Evolutionary conservation across 495 filamentous ascomycete species (phyloP).

Genomic region (Aspergillus diversus): DNA sequence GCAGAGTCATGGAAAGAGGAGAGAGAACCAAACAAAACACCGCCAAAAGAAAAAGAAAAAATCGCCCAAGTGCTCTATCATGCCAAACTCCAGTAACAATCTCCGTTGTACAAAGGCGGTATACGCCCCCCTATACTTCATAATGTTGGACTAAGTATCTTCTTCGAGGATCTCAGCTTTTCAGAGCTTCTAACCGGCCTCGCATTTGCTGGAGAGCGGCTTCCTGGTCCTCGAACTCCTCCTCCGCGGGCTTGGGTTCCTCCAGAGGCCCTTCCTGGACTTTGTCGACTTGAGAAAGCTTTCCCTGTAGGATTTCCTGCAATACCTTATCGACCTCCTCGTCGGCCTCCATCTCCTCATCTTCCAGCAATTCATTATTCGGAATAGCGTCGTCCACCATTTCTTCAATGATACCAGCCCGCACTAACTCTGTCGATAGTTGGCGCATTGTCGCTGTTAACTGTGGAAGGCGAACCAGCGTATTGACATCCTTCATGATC

Average conservation of each 20-base stretch:
- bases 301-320: slow-evolving; percentile 83
- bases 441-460: slow-evolving; percentile 89
- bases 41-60: slow-evolving; percentile 5
- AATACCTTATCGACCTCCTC: slow-evolving; percentile 91
- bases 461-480: slow-evolving; percentile 80
- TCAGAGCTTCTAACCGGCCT: slow-evolving; percentile 84
- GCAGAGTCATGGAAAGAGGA: slow-evolving; percentile 10
- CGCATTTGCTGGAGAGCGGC: slow-evolving; percentile 92
- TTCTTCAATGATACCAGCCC: slow-evolving; percentile 96
- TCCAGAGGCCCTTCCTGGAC: slow-evolving; percentile 58
- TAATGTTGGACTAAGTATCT: neutral
- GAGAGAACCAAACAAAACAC: slow-evolving; percentile 2
- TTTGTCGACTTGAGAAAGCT: slow-evolving; percentile 69
- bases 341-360: slow-evolving; percentile 87
- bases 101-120: neutral
- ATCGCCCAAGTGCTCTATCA: slow-evolving; percentile 21
- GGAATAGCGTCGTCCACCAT: slow-evolving; percentile 88
- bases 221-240: slow-evolving; percentile 83
- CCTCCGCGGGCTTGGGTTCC: slow-evolving; percentile 57
- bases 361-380: slow-evolving; percentile 69
- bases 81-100: slow-evolving; percentile 24
- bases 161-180: slow-evolving; percentile 64
- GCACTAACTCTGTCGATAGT: slow-evolving; percentile 83
- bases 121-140: neutral
- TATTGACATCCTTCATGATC: slow-evolving; percentile 97